Percentiles rank a stretch among this genome's conserved stretches.
phyloP scores from a whole-genome alignment of 1,139 yeast genomes.

The Protomyces inundatus region DNA sequence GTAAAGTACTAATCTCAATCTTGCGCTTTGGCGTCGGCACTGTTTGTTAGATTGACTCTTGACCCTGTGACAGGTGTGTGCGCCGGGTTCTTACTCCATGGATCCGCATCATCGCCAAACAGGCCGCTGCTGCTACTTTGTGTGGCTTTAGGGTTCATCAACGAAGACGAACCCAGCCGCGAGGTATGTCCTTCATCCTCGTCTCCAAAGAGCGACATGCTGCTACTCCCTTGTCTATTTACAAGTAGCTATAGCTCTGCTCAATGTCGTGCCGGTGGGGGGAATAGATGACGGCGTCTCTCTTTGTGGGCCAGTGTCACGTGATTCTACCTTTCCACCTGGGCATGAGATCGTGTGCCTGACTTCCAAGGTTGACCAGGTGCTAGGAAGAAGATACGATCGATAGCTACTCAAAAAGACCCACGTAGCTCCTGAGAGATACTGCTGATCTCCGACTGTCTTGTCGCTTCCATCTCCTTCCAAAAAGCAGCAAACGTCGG shows the following conservation, averaged over 20 bases:
- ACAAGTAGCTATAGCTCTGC: too few species aligned
- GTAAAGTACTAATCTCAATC: neutral
- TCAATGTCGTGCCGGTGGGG: too few species aligned
- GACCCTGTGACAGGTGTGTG: neutral
- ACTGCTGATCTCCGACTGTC: neutral
- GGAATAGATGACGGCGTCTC: too few species aligned
- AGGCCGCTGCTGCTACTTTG: neutral
- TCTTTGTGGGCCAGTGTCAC: too few species aligned
- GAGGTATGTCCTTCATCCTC: conserved; percentile 2
- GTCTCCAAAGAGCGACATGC: conserved; percentile 20
- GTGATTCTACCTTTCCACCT: too few species aligned
- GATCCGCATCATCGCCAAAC: conserved; percentile 19
- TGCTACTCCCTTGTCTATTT: neutral
- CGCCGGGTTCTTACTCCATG: conserved; percentile 11
- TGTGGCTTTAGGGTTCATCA: neutral
- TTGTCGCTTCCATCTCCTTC: conserved; percentile 8
- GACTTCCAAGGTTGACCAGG: too few species aligned
- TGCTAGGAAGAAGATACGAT: too few species aligned
- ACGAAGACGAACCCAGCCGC: neutral
- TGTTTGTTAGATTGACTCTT: neutral
- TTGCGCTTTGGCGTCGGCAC: conserved; percentile 15
- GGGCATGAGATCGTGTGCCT: too few species aligned
- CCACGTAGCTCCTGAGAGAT: neutral
- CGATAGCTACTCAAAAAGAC: neutral
- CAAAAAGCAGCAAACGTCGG: conserved; percentile 10